These are phyloP conservation scores for Mariannaea elegans DNA, from an alignment of 2,329 filamentous ascomycete genomes.

Conservation along the genomic window DNA sequence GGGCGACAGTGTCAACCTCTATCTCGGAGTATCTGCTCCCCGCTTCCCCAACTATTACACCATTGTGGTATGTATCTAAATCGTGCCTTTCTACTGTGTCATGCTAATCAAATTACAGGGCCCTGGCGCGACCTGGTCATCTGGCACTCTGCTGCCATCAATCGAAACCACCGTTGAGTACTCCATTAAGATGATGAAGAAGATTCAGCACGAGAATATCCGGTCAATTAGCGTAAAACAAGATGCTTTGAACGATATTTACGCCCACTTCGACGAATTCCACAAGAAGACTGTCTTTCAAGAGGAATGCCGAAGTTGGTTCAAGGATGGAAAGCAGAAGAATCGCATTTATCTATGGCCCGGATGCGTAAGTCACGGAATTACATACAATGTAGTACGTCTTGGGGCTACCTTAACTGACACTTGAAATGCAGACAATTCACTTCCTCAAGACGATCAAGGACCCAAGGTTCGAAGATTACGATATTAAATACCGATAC, in stretches of 20 bases:
- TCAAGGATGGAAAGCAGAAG: slow-evolving; percentile 46
- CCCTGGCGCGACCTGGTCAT: slow-evolving; percentile 53
- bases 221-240: slow-evolving; percentile 46
- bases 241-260: slow-evolving; percentile 46
- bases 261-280: slow-evolving; percentile 44
- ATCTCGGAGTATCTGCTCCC: slow-evolving; percentile 55
- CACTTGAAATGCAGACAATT: slow-evolving; percentile 44
- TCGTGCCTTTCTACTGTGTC: neutral
- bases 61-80: slow-evolving; percentile 36
- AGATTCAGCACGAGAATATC: slow-evolving; percentile 49
- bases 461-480: slow-evolving; percentile 45
- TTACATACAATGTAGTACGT: neutral
- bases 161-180: slow-evolving; percentile 55
- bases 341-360: slow-evolving; percentile 47
- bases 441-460: slow-evolving; percentile 50
- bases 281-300: slow-evolving; percentile 47
- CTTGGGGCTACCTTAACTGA: neutral
- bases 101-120: slow-evolving; percentile 27
- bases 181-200: slow-evolving; percentile 49
- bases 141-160: slow-evolving; percentile 53
- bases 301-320: slow-evolving; percentile 47
- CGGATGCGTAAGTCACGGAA: slow-evolving; percentile 40
- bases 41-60: slow-evolving; percentile 57
- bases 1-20: slow-evolving; percentile 51
- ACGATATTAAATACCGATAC: slow-evolving; percentile 45